These are phyloP conservation scores for Pythium plurisporium DNA, from an alignment of 352 stramenopile genomes.

Conservation along the genomic window DNA sequence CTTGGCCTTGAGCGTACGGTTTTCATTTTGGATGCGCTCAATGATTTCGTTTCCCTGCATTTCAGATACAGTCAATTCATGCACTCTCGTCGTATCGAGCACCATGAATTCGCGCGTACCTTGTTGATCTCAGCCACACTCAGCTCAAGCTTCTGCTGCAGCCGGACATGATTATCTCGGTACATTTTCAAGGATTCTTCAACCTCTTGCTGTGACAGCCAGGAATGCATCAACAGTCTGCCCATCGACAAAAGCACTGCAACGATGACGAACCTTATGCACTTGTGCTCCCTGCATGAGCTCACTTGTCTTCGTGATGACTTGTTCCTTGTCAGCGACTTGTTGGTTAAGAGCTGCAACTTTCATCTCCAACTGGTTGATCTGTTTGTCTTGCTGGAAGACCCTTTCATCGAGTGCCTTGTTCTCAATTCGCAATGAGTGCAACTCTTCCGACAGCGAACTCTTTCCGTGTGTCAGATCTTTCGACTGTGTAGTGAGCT, in stretches of 20 bases:
- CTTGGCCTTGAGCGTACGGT: slow-evolving; percentile 67
- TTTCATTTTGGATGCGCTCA: slow-evolving; percentile 84
- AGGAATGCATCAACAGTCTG: too few species aligned
- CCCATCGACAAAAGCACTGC: too few species aligned
- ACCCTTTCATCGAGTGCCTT: slow-evolving; percentile 77
- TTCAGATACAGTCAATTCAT: neutral
- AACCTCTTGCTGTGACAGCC: slow-evolving; percentile 47
- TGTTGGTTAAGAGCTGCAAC: slow-evolving; percentile 69
- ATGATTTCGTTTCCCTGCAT: slow-evolving; percentile 87
- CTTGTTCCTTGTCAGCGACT: slow-evolving; percentile 68
- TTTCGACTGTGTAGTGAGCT: slow-evolving; percentile 55
- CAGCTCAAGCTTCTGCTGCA: slow-evolving; percentile 86
- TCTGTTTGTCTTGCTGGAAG: slow-evolving; percentile 82
- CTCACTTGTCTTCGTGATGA: slow-evolving; percentile 68
- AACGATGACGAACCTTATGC: slow-evolving; percentile 39
- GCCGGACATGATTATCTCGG: slow-evolving; percentile 71
- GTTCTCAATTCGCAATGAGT: slow-evolving; percentile 56
- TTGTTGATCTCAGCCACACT: slow-evolving; percentile 92
- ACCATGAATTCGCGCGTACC: slow-evolving; percentile 22
- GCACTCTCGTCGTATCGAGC: too few species aligned
- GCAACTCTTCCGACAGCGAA: slow-evolving; percentile 40
- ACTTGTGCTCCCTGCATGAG: slow-evolving; percentile 56
- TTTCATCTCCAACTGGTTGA: slow-evolving; percentile 74
- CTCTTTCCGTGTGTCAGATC: slow-evolving; percentile 48
- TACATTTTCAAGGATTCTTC: slow-evolving; percentile 88